phyloP scores from a whole-genome alignment of 2,329 filamentous ascomycete genomes.

The Didymella pinodella region DNA sequence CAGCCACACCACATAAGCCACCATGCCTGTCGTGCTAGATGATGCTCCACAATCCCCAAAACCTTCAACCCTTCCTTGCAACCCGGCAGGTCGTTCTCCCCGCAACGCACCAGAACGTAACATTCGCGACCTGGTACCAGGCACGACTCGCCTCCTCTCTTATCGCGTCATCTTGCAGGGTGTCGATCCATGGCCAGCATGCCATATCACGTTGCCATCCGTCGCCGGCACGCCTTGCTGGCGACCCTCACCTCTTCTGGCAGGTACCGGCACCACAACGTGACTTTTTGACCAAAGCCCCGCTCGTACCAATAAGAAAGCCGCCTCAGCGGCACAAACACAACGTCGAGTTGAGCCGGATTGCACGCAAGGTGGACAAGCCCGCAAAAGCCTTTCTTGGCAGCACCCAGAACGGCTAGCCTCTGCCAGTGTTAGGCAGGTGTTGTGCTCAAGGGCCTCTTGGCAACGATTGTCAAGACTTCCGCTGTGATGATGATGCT shows the following conservation, averaged over 20 bases:
- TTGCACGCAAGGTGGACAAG: slow-evolving; percentile 32
- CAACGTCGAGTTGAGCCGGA: slow-evolving; percentile 26
- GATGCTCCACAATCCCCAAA: background rate
- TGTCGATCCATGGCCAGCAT: slow-evolving; percentile 10
- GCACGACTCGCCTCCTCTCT: slow-evolving; percentile 5
- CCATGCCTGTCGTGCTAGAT: background rate
- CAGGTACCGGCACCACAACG: slow-evolving; percentile 30
- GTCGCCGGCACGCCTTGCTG: slow-evolving; percentile 18
- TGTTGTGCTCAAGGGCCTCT: slow-evolving; percentile 21
- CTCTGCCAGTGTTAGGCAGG: slow-evolving; percentile 22
- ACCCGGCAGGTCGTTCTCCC: slow-evolving; percentile 5
- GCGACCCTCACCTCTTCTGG: slow-evolving; percentile 23
- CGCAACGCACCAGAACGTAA: background rate
- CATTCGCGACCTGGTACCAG: background rate
- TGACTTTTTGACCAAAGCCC: slow-evolving; percentile 22
- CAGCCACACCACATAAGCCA: background rate
- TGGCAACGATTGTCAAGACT: slow-evolving; percentile 27
- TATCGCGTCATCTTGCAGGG: slow-evolving; percentile 19
- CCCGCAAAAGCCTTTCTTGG: slow-evolving; percentile 30
- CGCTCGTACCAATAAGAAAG: slow-evolving; percentile 28
- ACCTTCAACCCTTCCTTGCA: background rate
- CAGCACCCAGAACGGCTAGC: slow-evolving; percentile 26
- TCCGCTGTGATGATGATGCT: slow-evolving; percentile 24
- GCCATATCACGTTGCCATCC: slow-evolving; percentile 15
- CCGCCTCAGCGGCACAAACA: slow-evolving; percentile 25